Conservation (phyloP, 495 filamentous ascomycete species). For the Neurospora intermedia region DNA sequence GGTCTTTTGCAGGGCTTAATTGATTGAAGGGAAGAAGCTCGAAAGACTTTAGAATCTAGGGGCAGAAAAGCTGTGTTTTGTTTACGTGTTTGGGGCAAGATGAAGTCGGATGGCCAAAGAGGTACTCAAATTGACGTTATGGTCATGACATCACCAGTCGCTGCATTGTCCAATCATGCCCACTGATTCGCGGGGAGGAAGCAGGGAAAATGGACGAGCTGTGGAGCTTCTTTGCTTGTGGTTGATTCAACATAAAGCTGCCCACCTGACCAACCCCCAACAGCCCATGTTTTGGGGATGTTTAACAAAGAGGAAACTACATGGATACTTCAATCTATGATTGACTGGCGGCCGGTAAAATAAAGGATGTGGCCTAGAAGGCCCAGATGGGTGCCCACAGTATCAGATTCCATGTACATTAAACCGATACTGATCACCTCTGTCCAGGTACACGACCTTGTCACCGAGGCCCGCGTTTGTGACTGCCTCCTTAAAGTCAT, state of each 20-base stretch:
- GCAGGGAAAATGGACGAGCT: too few species aligned
- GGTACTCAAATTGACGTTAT: neutral
- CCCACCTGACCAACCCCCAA: neutral
- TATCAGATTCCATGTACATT: constrained; percentile 20
- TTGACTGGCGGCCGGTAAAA: too few species aligned
- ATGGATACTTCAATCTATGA: too few species aligned
- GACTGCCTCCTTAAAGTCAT: constrained; percentile 50
- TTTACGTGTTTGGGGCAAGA: neutral
- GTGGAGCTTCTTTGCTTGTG: neutral
- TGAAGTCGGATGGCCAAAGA: neutral
- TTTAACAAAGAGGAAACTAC: too few species aligned
- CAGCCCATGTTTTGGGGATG: neutral
- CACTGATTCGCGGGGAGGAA: neutral
- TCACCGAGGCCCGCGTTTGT: constrained; percentile 37
- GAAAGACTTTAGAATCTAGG: neutral
- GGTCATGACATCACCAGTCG: neutral
- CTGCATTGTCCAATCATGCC: neutral
- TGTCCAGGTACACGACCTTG: constrained; percentile 51
- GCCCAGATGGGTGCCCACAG: too few species aligned
- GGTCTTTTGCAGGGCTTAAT: neutral
- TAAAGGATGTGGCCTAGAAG: too few species aligned
- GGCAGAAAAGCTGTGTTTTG: neutral
- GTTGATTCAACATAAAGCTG: neutral
- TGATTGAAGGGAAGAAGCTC: neutral
- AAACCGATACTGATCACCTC: constrained; percentile 49